These are phyloP conservation scores for Chaetomium sp. DNA, from an alignment of 2,329 filamentous ascomycete genomes.

Conservation along the genomic window DNA sequence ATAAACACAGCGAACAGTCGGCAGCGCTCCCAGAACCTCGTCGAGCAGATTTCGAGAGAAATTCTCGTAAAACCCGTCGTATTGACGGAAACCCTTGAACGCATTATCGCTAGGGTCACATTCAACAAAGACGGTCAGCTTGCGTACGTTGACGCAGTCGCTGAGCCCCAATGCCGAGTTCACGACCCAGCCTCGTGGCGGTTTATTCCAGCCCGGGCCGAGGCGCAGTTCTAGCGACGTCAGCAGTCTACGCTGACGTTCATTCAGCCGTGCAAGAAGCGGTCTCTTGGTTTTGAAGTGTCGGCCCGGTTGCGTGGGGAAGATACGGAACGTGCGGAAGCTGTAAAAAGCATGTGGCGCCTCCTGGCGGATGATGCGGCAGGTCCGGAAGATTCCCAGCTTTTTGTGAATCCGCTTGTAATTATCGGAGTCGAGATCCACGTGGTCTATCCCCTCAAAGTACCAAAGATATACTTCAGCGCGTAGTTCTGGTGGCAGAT, in stretches of 20 bases:
- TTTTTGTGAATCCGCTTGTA: constrained; percentile 54
- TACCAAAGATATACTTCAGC: constrained; percentile 61
- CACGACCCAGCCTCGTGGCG: constrained; percentile 64
- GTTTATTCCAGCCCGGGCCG: constrained; percentile 65
- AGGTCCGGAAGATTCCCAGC: constrained; percentile 56
- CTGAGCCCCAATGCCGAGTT: constrained; percentile 56
- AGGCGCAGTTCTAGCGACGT: constrained; percentile 63
- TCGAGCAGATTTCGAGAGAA: constrained; percentile 56
- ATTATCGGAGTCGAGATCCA: constrained; percentile 63
- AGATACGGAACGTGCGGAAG: constrained; percentile 56
- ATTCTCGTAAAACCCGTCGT: constrained; percentile 61
- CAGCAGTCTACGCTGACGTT: constrained; percentile 52
- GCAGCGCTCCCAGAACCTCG: constrained; percentile 50
- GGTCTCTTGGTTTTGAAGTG: constrained; percentile 70
- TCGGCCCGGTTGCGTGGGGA: constrained; percentile 56
- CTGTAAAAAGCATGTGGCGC: constrained; percentile 61
- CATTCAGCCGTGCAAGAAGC: constrained; percentile 58
- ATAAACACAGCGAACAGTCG: constrained; percentile 51
- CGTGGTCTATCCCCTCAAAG: constrained; percentile 45
- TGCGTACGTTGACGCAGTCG: constrained; percentile 54
- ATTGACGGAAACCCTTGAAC: constrained; percentile 61
- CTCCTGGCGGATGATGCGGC: constrained; percentile 55
- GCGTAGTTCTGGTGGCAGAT: constrained; percentile 63
- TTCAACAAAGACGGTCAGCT: constrained; percentile 63
- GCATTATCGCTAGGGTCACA: constrained; percentile 62